Evolutionary conservation across 371 early-diverging fungal species (phyloP), one percentile per base, ranked within the genome.

Genomic region (Vairimorpha necatrix): DNA sequence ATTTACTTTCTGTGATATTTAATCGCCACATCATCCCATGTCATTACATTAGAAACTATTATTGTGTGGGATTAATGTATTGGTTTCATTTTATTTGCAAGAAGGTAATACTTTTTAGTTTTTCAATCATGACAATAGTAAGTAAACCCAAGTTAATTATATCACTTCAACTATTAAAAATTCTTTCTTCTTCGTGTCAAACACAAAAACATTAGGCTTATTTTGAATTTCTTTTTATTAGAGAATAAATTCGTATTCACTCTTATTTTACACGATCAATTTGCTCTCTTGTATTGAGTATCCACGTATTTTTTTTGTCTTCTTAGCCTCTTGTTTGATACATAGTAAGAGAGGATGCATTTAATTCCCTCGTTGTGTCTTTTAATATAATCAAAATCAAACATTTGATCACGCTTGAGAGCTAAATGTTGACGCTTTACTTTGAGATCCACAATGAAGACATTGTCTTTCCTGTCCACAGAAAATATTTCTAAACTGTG

Each of bases 111-210:
- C 20, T 61, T 61, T 33, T 61, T 24, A 61, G 24, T 33, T 61
- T 61, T 24, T 61, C 61, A 13, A 7, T 61, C 34, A 30, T 33
- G 6, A 61, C 61, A 13, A 32, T 26, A 16, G 9, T 9, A 2
- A 61, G 61, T 26, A 13, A 14, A n/a, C 33, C 61, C 34, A 16
- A 16, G 24, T 26, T 32, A 14, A 34, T 61, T 9, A 61, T 61
- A 26, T 24, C 30, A 61, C 30, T 61, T 61, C 20, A 2, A 61
- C 61, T n/a, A 63, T 63, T 30, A 3, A 38, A 63, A 39, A 39
- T 22, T 42, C 13, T 38, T 63, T n/a, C 42, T n/a, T 63, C 39
- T 63, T 63, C 24, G 34, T 63, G 33, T 38, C 65, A 4, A 63
- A 24, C 4, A 63, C 42, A 2, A 63, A 7, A 22, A 38, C 42